Base-by-base conservation (phyloP, 2,329 filamentous ascomycete species). In the Microthyrium microscopicum region DNA sequence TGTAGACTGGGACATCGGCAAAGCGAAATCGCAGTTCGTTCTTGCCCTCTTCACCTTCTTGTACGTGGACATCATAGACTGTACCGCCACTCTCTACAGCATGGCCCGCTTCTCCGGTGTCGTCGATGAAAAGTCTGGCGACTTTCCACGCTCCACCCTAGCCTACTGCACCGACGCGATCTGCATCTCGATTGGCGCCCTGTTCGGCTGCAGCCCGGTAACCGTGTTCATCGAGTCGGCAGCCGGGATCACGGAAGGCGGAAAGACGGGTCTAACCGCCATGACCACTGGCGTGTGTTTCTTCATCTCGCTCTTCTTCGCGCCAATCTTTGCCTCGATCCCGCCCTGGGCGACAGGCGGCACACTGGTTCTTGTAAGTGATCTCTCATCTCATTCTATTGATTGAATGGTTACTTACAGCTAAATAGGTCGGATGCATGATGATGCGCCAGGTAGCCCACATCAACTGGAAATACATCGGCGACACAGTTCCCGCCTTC, bases 31-130 rank as follows among this genome's bases (percentile, higher is more conserved):
- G 4, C 75, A 89, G 44, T 91, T 91, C 46, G 77, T 73, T 12
- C 64, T 89, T 32, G 83, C 83, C 1, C 70, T 92, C 35, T 75
- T 91, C 52, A 91, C 83, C 2, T 91, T 92, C 58, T 61, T 91
- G n/a, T 91, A 91, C 45, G 82, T 91, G 42, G 83, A 92, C 48
- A 87, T 92, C 39, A 72, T 92, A 33, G 83, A 91, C 55, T 79
- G 74, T 42, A 91, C 83, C 0, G 83, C 81, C 40, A 91, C 83
- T 0, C 60, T 91, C 34, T 92, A 91, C 57, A 78, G 78, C 25
- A 91, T 92, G 82, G 83, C 83, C 17, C 75, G 76, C 16, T 87
- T 87, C 50, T 78, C 76, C 43, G 73, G 79, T 22, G 72, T 82
- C 29, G 75, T 91, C 45, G 80, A 92, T 43, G 73, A 78, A 38